A percentile compares a stretch with the other conserved stretches of the same genome.
Conservation (phyloP, 176 grass and related monocot genomes). For the Juncus inflexus region DNA sequence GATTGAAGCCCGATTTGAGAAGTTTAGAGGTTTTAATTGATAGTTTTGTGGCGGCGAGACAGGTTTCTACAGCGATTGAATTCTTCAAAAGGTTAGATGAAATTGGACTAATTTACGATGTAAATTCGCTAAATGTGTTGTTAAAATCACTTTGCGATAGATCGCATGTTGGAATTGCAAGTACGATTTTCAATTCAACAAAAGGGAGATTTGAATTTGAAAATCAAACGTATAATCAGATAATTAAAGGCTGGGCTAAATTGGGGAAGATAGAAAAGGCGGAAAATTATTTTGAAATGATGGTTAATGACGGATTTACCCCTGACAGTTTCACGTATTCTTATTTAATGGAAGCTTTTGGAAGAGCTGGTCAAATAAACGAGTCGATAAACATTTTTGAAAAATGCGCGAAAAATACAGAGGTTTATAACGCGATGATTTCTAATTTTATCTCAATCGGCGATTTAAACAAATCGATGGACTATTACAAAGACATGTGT, state of each 20-base stretch:
- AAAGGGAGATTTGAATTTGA: constrained; percentile 36
- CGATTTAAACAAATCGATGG: constrained; percentile 54
- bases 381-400: constrained; percentile 54
- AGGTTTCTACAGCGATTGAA: constrained; percentile 55
- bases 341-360: constrained; percentile 65
- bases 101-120: constrained; percentile 33
- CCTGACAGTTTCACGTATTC: constrained; percentile 59
- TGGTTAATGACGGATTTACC: constrained; percentile 55
- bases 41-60: constrained; percentile 49
- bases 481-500: constrained; percentile 74
- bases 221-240: constrained; percentile 46
- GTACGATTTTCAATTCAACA: constrained; percentile 34
- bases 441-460: constrained; percentile 56
- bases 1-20: constrained; percentile 32
- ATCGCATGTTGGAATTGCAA: constrained; percentile 60
- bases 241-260: constrained; percentile 76
- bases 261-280: constrained; percentile 61
- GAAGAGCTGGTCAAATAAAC: constrained; percentile 39
- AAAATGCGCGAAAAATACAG: constrained; percentile 42
- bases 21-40: constrained; percentile 67
- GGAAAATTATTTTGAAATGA: constrained; percentile 47
- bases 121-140: constrained; percentile 43
- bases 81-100: constrained; percentile 49
- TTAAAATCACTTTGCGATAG: constrained; percentile 51
- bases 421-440: constrained; percentile 71